Percentiles rank a stretch among this genome's conserved stretches.
Conservation (phyloP, 2,329 filamentous ascomycete genomes). For the Cladosporium austrohemisphaericum region DNA sequence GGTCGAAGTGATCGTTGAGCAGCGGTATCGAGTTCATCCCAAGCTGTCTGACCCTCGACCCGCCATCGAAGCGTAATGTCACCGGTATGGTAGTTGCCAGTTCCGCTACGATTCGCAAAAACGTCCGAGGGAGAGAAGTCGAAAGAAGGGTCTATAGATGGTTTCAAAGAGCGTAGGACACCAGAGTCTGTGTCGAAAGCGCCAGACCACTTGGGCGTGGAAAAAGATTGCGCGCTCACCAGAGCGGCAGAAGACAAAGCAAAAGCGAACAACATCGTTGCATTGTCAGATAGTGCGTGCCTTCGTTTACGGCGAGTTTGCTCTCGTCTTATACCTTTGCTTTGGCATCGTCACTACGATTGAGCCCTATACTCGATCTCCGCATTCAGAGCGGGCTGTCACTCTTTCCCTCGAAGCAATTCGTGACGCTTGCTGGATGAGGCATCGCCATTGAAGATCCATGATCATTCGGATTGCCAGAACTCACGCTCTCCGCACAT, state of each 20-base stretch:
- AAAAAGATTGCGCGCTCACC: constrained; percentile 5
- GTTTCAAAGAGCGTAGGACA: constrained; percentile 47
- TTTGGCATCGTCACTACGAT: too few relatives aligned
- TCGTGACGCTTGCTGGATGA: too few relatives aligned
- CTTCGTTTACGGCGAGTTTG: too few relatives aligned
- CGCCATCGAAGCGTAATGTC: constrained; percentile 57
- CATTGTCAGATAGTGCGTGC: too few relatives aligned
- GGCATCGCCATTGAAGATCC: too few relatives aligned
- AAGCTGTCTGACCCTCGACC: constrained; percentile 34
- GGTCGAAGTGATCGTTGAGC: constrained; percentile 18
- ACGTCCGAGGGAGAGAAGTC: constrained; percentile 56
- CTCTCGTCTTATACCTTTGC: too few relatives aligned
- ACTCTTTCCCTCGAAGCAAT: too few relatives aligned
- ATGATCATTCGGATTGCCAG: too few relatives aligned
- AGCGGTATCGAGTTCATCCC: constrained; percentile 50
- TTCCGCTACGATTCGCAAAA: constrained; percentile 44
- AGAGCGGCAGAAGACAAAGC: not conserved
- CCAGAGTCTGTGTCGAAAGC: constrained; percentile 19
- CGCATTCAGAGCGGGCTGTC: too few relatives aligned
- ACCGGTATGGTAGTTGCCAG: constrained; percentile 57
- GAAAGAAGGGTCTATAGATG: constrained; percentile 39
- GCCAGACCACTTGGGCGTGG: constrained; percentile 17
- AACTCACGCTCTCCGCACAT: too few relatives aligned
- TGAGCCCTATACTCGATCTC: too few relatives aligned
- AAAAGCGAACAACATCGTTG: too few relatives aligned